Evolutionary conservation across 2,329 filamentous ascomycete genomes (phyloP).

Genomic region (Emmonsiellopsis sp.): DNA sequence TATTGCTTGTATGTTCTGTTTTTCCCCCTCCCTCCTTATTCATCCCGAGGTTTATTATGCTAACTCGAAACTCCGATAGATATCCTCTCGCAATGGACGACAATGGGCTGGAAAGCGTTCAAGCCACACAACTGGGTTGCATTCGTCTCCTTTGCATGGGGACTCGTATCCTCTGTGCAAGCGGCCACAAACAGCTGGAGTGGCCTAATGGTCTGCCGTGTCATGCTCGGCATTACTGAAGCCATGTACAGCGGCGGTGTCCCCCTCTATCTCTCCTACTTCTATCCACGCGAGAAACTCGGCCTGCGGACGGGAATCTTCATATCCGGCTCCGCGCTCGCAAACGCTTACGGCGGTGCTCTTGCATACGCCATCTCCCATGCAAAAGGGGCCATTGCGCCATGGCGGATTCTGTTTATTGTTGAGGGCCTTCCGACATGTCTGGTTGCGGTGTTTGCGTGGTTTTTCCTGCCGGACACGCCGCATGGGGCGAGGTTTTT

Average conservation of each 20-base stretch:
- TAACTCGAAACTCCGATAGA: slow-evolving; percentile 5
- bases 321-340: slow-evolving; percentile 25
- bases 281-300: slow-evolving; percentile 42
- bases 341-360: slow-evolving; percentile 29
- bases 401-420: slow-evolving; percentile 38
- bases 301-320: slow-evolving; percentile 42
- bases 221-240: slow-evolving; percentile 11
- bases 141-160: slow-evolving; percentile 18
- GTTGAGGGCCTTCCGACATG: slow-evolving; percentile 36
- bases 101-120: slow-evolving; percentile 21
- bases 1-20: slow-evolving; percentile 11
- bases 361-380: slow-evolving; percentile 28
- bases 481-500: slow-evolving; percentile 31
- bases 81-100: slow-evolving; percentile 18
- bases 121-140: slow-evolving; percentile 18
- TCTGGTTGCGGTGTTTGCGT: slow-evolving; percentile 29
- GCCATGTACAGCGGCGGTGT: slow-evolving; percentile 12
- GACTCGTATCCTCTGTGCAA: slow-evolving; percentile 18
- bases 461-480: slow-evolving; percentile 34
- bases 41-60: not conserved
- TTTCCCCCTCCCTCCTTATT: not conserved
- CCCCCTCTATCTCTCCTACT: slow-evolving; percentile 32
- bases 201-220: slow-evolving; percentile 18
- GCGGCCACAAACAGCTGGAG: slow-evolving; percentile 15
- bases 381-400: slow-evolving; percentile 17